Evolutionary conservation across 2,329 filamentous ascomycete species (phyloP).

Genomic region (Monilinia aucupariae): DNA sequence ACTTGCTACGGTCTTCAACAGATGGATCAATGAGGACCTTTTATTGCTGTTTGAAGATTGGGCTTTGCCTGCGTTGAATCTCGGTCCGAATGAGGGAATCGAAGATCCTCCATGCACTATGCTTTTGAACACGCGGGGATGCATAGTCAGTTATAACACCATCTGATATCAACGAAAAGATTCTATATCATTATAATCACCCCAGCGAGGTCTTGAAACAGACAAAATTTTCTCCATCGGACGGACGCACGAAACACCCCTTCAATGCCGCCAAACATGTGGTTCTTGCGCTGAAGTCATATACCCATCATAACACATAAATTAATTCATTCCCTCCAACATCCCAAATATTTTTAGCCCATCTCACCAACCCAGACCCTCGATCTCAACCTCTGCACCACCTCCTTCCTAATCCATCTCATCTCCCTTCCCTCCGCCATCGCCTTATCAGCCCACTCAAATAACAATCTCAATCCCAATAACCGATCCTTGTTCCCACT

Average conservation of each 20-base stretch:
- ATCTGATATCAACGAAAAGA: neutral
- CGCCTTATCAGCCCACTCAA: slow-evolving; percentile 58
- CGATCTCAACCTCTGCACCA: slow-evolving; percentile 50
- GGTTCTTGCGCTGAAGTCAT: neutral
- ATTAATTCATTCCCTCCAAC: neutral
- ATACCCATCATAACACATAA: slow-evolving; percentile 15
- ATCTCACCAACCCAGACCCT: slow-evolving; percentile 41
- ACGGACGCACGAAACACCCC: neutral
- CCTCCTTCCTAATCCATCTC: slow-evolving; percentile 51
- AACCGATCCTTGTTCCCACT: slow-evolving; percentile 51
- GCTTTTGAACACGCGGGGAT: too few species aligned
- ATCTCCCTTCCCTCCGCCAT: slow-evolving; percentile 39
- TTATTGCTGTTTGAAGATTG: too few species aligned
- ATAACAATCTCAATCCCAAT: slow-evolving; percentile 57
- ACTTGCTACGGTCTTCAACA: too few species aligned
- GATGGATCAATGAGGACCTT: too few species aligned
- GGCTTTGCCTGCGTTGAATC: too few species aligned
- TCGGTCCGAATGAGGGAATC: too few species aligned
- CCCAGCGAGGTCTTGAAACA: neutral
- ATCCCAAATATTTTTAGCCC: slow-evolving; percentile 10
- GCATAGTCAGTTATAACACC: too few species aligned
- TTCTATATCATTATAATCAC: neutral
- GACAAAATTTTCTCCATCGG: neutral
- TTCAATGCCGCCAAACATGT: neutral
- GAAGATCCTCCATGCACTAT: neutral